Percentiles rank a stretch among this genome's conserved stretches.
Evolutionary conservation across 768 basidiomycete species (phyloP).

Genomic region (Thelephora ganbajun): DNA sequence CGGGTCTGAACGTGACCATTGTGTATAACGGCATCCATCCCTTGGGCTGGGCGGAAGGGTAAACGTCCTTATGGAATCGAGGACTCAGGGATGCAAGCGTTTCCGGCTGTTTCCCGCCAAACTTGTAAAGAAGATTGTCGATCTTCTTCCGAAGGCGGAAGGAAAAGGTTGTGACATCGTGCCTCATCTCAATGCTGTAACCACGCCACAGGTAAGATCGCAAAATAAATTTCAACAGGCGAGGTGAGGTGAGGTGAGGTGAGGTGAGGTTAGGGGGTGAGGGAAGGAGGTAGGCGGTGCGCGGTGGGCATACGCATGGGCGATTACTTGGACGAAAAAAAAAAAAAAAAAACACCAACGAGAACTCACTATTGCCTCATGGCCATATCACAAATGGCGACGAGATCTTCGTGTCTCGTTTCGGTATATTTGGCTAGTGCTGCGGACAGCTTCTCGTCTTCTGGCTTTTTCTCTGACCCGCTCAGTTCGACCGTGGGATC

Average conservation of each 20-base stretch:
- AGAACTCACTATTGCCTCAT: constrained; percentile 90
- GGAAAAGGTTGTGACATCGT: constrained; percentile 69
- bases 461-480: constrained; percentile 19
- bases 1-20: constrained; percentile 96
- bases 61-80: constrained; percentile 11
- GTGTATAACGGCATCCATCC: constrained; percentile 94
- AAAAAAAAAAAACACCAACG: constrained; percentile 10
- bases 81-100: constrained; percentile 33
- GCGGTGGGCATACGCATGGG: background rate
- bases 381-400: constrained; percentile 84
- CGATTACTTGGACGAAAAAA: constrained; percentile 8
- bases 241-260: background rate
- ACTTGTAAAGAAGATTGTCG: constrained; percentile 58
- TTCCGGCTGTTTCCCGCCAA: constrained; percentile 37
- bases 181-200: constrained; percentile 83
- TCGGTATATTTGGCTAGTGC: constrained; percentile 73
- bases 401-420: constrained; percentile 73
- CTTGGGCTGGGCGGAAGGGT: constrained; percentile 30
- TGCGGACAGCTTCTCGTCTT: constrained; percentile 44
- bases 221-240: background rate
- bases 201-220: background rate
- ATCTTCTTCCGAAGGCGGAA: constrained; percentile 71
- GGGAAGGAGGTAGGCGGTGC: too few relatives aligned
- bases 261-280: background rate
- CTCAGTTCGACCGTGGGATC: constrained; percentile 26